Base-by-base conservation (phyloP, 2,329 filamentous ascomycete genomes). In the Phaeosphaeria sp. region DNA sequence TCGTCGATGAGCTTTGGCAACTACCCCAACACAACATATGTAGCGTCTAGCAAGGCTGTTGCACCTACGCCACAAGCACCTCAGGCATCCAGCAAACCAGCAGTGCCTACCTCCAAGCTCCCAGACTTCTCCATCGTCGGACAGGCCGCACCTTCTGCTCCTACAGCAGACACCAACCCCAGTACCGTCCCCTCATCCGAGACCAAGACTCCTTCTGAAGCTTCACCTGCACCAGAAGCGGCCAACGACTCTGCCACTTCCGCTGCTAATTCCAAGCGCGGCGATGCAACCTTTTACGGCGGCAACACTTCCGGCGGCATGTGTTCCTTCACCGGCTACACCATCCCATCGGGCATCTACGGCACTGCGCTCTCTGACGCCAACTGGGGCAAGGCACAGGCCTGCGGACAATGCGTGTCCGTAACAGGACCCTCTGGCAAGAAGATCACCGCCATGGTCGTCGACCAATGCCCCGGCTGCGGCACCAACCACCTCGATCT, bases 321-420 rank as follows among this genome's bases (percentile, higher is more conserved):
- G 57, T 91, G 88, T 76, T 86, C 84, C 13, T 89, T 90, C 79
- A 79, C 80, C 7, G 84, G 82, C 50, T 89, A 89, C 77, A 87
- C 82, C 2, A 78, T 90, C 23, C 87, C 88, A 6, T 78, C 82
- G 11, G 79, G 80, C 13, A 74, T 90, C 55, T 85, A 79, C 65
- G 88, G 89, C 54, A 87, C 87, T 10, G 88, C 89, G 1, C 81
- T 87, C 50, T 86, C 87, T 0, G 82, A 82, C 41, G 77, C 80
- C 2, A 83, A 82, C 64, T 90, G 88, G 88, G 74, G 81, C 50
- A 76, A 72, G 52, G 81, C 83, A 1, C 43, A 79, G 85, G 46
- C 53, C 61, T 91, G 89, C 67, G 88, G 89, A 62, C 78, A 81
- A 20, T 90, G 89, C 62, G 77, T 90, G 13, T 74, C 81, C 51